Evolutionary conservation across 306 rosid species (phyloP), one percentile per base, ranked within the genome.

Genomic region (Malus sieversii): DNA sequence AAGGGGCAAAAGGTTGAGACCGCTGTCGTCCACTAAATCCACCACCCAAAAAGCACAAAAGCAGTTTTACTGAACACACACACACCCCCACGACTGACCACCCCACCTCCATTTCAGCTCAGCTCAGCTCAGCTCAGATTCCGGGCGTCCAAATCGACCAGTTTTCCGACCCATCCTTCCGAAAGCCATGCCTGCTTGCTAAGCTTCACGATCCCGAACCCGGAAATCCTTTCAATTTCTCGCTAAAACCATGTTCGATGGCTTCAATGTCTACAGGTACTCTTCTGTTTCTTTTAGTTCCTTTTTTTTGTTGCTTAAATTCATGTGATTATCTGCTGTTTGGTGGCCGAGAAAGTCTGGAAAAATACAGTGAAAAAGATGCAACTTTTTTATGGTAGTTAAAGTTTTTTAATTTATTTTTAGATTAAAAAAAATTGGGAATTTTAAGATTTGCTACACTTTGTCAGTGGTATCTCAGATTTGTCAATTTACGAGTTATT

Each of bases 181-280:
- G 12, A 6, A 51, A 57, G 44, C 19, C 48, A 74, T 59, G 58
- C 62, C 3, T 30, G 35, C 8, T 22, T 22, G 23, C 44, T 68
- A 22, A 9, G 20, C 51, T 13, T 40, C 8, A 22, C 20, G 72
- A 42, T 68, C 72, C 55, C 72, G 8, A 44, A 44, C 57, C 32
- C 15, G 11, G 16, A 12, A 23, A 13, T 0, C 27, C 57, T 32
- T 64, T 32, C 44, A 64, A 32, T 64, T 32, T 64, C 32, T 23
- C 10, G 14, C 72, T 16, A 12, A 14, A 68, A 29, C 60, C 4
- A 70, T 58, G 66, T 12, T 57, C 10, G 14, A 35, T 72, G 67
- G 70, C 55, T 72, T 78, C 84, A 33, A 81, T 64, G 27, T 81
- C 81, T 42, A 76, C 84, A 66, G 84, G 84, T 76, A 25, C 66